These are phyloP conservation scores for Actinomortierella ambigua DNA, from an alignment of 371 early-diverging fungal species.

Conservation along the genomic window DNA sequence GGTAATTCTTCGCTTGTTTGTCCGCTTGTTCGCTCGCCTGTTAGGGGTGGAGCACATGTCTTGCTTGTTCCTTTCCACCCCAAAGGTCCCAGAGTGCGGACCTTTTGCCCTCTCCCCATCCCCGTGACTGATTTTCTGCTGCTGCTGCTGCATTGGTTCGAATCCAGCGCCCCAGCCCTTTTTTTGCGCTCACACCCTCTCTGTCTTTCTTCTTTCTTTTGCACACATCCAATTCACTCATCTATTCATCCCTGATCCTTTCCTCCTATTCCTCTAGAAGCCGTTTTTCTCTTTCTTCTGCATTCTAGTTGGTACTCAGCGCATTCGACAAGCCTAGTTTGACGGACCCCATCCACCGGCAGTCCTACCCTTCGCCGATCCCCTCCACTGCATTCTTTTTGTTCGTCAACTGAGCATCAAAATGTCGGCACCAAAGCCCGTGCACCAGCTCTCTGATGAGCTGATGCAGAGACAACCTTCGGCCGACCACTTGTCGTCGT, in stretches of 20 bases:
- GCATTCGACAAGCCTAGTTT: background rate
- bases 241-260: background rate
- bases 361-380: background rate
- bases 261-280: background rate
- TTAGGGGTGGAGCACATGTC: no score
- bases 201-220: background rate
- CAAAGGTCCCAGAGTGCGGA: no score
- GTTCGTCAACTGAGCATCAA: no score
- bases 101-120: no score
- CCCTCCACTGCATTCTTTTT: background rate
- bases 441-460: conserved; percentile 7
- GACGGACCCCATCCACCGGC: no score
- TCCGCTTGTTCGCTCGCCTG: no score
- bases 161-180: no score
- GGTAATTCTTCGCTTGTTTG: no score
- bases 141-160: no score
- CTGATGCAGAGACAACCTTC: conserved; percentile 11
- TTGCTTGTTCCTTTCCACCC: no score
- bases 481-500: conserved; percentile 31
- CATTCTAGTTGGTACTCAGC: background rate
- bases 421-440: conserved; percentile 15
- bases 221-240: background rate
- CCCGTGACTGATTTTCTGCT: no score
- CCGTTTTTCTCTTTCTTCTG: background rate
- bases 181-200: background rate